Evolutionary conservation across 2,329 filamentous ascomycete genomes (phyloP).

Genomic region (Trichoderma sp.): DNA sequence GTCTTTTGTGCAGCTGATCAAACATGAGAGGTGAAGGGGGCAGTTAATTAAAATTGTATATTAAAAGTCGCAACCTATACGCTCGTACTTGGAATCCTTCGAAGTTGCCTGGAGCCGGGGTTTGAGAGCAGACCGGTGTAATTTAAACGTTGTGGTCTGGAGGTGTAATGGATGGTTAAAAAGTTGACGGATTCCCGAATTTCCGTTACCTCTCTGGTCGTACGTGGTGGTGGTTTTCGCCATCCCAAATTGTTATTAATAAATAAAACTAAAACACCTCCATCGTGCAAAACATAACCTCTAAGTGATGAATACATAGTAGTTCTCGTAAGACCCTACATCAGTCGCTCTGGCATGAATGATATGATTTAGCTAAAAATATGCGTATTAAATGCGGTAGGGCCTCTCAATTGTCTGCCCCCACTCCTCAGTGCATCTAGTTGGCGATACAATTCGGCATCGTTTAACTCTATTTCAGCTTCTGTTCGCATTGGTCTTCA

Average conservation of each 20-base stretch:
- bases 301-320: neutral
- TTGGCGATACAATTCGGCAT: neutral
- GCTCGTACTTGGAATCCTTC: neutral
- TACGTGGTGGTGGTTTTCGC: neutral
- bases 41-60: neutral
- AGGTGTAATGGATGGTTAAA: neutral
- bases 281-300: neutral
- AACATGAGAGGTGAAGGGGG: neutral
- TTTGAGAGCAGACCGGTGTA: neutral
- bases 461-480: neutral
- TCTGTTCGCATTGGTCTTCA: too few species aligned
- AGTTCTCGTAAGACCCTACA: neutral
- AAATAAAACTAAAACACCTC: too few species aligned
- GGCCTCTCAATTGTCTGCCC: neutral
- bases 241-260: too few species aligned
- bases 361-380: neutral
- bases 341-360: neutral
- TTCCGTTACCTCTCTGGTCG: neutral
- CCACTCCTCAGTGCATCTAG: neutral
- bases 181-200: neutral
- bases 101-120: neutral
- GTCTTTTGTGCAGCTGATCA: neutral
- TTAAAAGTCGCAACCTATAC: neutral
- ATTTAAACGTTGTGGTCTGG: neutral
- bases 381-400: neutral